Conservation (phyloP, 2,329 filamentous ascomycete species). For the Neonectria ditissima region DNA sequence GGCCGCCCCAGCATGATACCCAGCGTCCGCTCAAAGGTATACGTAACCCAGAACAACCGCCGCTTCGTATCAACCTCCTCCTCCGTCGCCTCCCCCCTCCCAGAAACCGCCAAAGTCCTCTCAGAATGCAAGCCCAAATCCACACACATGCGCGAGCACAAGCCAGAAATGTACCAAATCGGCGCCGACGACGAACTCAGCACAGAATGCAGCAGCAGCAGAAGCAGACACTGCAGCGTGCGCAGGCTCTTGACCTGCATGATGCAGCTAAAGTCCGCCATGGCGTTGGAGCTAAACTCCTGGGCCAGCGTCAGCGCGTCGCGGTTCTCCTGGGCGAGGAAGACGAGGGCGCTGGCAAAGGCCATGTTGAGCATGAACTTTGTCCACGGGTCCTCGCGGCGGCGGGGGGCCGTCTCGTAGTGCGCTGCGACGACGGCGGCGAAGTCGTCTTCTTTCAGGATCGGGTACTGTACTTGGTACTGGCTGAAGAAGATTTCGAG, state of each 20-base stretch:
- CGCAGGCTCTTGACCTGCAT: slow-evolving; percentile 35
- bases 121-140: slow-evolving; percentile 40
- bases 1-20: slow-evolving; percentile 41
- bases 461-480: slow-evolving; percentile 41
- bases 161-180: slow-evolving; percentile 41
- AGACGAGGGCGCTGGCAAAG: slow-evolving; percentile 34
- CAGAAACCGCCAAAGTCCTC: slow-evolving; percentile 24
- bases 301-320: slow-evolving; percentile 33
- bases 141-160: slow-evolving; percentile 42
- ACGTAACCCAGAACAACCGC: slow-evolving; percentile 44
- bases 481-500: slow-evolving; percentile 39
- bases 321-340: slow-evolving; percentile 33
- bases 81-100: slow-evolving; percentile 8
- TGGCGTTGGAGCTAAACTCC: slow-evolving; percentile 33
- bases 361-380: slow-evolving; percentile 40
- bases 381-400: slow-evolving; percentile 22
- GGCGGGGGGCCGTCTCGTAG: slow-evolving; percentile 10
- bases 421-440: slow-evolving; percentile 10
- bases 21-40: slow-evolving; percentile 39
- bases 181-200: slow-evolving; percentile 36
- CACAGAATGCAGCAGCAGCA: slow-evolving; percentile 37
- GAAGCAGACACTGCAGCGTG: slow-evolving; percentile 38
- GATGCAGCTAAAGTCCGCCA: slow-evolving; percentile 32
- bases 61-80: slow-evolving; percentile 31
- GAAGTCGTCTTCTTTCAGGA: slow-evolving; percentile 35